Percentiles rank a stretch among this genome's conserved stretches.
Evolutionary conservation across 306 rosid species (phyloP).

Genomic region (Corylus americana): DNA sequence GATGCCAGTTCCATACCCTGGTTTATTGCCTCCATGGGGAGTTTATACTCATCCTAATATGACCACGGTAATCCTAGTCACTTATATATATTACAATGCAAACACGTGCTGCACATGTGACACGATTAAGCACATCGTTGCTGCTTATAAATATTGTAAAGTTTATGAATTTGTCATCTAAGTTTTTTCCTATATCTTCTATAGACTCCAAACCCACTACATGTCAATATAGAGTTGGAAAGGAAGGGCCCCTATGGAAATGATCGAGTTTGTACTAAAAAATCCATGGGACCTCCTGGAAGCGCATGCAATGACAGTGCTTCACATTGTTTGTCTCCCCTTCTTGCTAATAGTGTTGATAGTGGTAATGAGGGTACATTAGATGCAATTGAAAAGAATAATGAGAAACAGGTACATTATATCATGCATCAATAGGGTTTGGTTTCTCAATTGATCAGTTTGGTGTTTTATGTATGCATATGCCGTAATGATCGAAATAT

Average conservation of each 20-base stretch:
- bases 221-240: conserved; percentile 49
- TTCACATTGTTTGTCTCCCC: conserved; percentile 53
- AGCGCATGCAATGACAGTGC: conserved; percentile 67
- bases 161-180: conserved; percentile 23
- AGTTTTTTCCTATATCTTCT: conserved; percentile 23
- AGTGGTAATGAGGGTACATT: conserved; percentile 85
- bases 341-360: conserved; percentile 53
- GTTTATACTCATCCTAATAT: conserved; percentile 93
- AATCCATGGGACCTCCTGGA: conserved; percentile 58
- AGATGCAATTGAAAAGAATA: conserved; percentile 69
- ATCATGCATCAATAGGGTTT: conserved; percentile 1
- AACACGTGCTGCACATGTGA: too few species aligned
- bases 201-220: conserved; percentile 61
- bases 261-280: conserved; percentile 63
- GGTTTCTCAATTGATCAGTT: conserved; percentile 10
- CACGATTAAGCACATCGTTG: background rate
- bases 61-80: conserved; percentile 54
- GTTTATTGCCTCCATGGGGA: conserved; percentile 87
- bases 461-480: background rate
- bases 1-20: conserved; percentile 87
- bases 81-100: background rate
- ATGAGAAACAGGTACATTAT: conserved; percentile 45
- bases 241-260: conserved; percentile 76
- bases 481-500: background rate
- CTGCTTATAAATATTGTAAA: background rate